These are phyloP conservation scores for Paraphoma sp. DNA, from an alignment of 2,329 filamentous ascomycete species.

Conservation along the genomic window DNA sequence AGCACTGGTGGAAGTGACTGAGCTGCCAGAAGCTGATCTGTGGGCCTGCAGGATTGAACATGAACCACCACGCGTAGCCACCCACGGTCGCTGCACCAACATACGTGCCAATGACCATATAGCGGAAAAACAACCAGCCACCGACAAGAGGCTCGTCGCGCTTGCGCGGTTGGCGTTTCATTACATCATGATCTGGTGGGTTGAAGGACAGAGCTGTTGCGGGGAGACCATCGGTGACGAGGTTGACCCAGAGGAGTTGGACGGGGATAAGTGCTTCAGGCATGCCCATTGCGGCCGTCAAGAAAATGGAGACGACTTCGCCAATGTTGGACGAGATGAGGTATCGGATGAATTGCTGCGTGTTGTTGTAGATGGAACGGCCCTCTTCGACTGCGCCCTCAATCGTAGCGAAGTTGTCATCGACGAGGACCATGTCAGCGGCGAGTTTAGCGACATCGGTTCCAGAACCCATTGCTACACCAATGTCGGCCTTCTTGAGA, in stretches of 20 bases:
- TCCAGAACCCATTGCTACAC: constrained; percentile 97
- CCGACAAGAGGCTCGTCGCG: constrained; percentile 91
- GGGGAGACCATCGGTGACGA: constrained; percentile 95
- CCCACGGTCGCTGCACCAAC: constrained; percentile 94
- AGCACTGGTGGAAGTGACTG: constrained; percentile 92
- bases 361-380: constrained; percentile 99
- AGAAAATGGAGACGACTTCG: constrained; percentile 97
- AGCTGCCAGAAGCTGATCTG: constrained; percentile 92
- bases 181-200: constrained; percentile 96
- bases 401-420: constrained; percentile 99
- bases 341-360: constrained; percentile 98
- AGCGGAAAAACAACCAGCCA: constrained; percentile 97
- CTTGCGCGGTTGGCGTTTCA: constrained; percentile 90
- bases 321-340: constrained; percentile 99
- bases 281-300: constrained; percentile 96
- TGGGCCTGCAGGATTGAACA: constrained; percentile 89
- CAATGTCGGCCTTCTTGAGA: constrained; percentile 98
- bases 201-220: constrained; percentile 98
- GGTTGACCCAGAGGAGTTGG: constrained; percentile 97
- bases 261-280: constrained; percentile 96
- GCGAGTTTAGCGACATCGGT: constrained; percentile 97
- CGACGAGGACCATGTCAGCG: constrained; percentile 97
- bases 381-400: constrained; percentile 96
- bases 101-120: constrained; percentile 94
- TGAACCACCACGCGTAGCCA: constrained; percentile 99